Conservation (phyloP, 1,284 basidiomycete genomes). For the Cerrena zonata region DNA sequence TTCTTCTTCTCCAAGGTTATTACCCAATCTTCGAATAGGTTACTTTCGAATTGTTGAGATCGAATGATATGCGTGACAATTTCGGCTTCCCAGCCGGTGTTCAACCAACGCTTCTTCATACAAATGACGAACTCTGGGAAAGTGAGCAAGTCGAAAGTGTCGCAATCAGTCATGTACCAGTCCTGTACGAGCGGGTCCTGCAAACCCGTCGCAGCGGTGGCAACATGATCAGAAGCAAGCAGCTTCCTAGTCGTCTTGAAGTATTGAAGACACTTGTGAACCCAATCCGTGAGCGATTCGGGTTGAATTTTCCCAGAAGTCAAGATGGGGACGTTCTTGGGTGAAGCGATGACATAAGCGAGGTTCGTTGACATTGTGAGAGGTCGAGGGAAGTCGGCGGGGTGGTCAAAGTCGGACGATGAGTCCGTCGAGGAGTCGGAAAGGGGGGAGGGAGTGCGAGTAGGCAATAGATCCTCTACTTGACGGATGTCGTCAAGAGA, state of each 20-base stretch:
- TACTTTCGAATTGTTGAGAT: background rate
- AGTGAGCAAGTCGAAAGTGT: background rate
- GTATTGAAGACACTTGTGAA: background rate
- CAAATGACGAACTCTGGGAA: background rate
- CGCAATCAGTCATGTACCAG: background rate
- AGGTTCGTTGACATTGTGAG: too few species aligned
- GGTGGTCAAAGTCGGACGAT: too few species aligned
- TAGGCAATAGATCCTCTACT: too few species aligned
- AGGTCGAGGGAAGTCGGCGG: too few species aligned
- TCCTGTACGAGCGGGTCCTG: background rate
- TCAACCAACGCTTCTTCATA: background rate
- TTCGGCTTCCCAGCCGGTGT: background rate
- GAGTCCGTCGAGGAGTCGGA: too few species aligned
- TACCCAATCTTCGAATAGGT: background rate
- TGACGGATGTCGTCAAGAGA: too few species aligned
- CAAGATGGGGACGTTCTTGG: background rate
- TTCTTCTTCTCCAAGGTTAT: background rate
- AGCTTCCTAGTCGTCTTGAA: background rate
- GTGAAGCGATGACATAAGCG: too few species aligned
- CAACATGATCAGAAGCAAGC: background rate
- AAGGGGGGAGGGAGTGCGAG: too few species aligned
- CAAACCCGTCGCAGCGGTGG: background rate
- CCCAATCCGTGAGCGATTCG: background rate
- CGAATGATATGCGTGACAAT: background rate
- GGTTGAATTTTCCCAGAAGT: background rate